Evolutionary conservation across 768 basidiomycete genomes (phyloP), one percentile per base, ranked within the genome.

Genomic region (Auricularia sp.): DNA sequence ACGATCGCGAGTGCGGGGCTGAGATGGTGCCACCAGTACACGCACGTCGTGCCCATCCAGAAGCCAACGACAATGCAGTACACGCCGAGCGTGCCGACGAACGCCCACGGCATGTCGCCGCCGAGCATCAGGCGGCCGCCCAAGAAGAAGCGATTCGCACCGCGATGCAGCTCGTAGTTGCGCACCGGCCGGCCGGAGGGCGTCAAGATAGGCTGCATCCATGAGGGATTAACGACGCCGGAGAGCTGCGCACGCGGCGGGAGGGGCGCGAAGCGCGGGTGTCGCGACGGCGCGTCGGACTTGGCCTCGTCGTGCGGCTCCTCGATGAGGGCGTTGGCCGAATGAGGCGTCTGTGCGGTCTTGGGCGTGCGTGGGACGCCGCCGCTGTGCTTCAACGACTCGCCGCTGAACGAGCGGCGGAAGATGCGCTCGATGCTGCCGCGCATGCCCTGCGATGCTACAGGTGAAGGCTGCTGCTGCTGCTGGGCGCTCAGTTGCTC

Each of bases 41-140:
- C 85, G 58, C 87, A 89, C 0, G 93, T 94, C 34, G 92, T 92
- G 10, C 85, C 90, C 67, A 97, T 85, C 91, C 92, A 99, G 8
- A 89, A 75, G 0, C 86, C 92, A 2, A 90, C 78, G 58, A 98
- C 80, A 2, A 80, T 80, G 33, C 94, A 71, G 34, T 88, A 77
- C 24, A 96, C 63, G 1, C 74, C 71, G 61, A 95, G 76, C 6
- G 83, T 83, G 0, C 80, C 82, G 2, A 92, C 70, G 68, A 98
- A 92, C 3, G 95, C 92, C 79, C 85, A 86, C 0, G 89, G 88
- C 21, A 85, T 83, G 76, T 98, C 96, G 1, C 92, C 92, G 6
- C 94, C 94, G 0, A 89, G 91, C 68, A 98, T 74, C 10, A 94
- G 66, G 65, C 78, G 83, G 0, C 95, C 94, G 1, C 79, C 68